Conservation (phyloP, 2,329 filamentous ascomycete species). For the Neopestalotiopsis rosae region DNA sequence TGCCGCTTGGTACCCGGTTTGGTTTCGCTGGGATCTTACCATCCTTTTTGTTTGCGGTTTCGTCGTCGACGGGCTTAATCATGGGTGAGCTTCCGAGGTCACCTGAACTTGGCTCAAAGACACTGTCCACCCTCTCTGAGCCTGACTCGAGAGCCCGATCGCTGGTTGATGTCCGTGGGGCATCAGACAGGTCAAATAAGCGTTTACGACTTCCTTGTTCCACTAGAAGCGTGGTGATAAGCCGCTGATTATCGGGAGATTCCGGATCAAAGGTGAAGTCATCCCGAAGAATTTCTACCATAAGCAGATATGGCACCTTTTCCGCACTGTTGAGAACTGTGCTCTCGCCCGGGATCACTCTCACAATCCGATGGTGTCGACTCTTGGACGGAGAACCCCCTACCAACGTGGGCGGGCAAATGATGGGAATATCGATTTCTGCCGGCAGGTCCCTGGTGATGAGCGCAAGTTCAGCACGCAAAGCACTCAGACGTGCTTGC, state of each 20-base stretch:
- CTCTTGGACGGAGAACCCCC: slow-evolving; percentile 77
- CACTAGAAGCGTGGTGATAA: slow-evolving; percentile 63
- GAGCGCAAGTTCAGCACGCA: slow-evolving; percentile 80
- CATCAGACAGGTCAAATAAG: slow-evolving; percentile 73
- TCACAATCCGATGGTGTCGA: slow-evolving; percentile 81
- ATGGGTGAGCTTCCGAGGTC: slow-evolving; percentile 78
- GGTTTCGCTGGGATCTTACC: slow-evolving; percentile 27
- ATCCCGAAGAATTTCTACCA: slow-evolving; percentile 82
- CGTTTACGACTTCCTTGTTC: slow-evolving; percentile 63
- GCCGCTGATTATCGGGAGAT: slow-evolving; percentile 71
- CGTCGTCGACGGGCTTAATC: slow-evolving; percentile 62
- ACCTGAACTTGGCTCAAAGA: slow-evolving; percentile 82
- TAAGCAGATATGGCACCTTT: slow-evolving; percentile 82
- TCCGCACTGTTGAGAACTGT: slow-evolving; percentile 87
- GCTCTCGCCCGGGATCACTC: slow-evolving; percentile 82
- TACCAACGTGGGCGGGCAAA: slow-evolving; percentile 76
- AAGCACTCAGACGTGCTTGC: slow-evolving; percentile 77
- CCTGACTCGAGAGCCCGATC: slow-evolving; percentile 47
- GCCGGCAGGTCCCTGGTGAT: slow-evolving; percentile 82
- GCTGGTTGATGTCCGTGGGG: slow-evolving; percentile 55
- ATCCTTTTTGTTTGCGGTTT: slow-evolving; percentile 44
- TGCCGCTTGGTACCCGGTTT: slow-evolving; percentile 31
- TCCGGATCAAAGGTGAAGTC: slow-evolving; percentile 85
- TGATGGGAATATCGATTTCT: slow-evolving; percentile 82
- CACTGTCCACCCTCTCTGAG: slow-evolving; percentile 63